Percentiles rank a stretch among this genome's conserved stretches.
phyloP scores from a whole-genome alignment of 257 asterid species.

The Petunia axillaris region DNA sequence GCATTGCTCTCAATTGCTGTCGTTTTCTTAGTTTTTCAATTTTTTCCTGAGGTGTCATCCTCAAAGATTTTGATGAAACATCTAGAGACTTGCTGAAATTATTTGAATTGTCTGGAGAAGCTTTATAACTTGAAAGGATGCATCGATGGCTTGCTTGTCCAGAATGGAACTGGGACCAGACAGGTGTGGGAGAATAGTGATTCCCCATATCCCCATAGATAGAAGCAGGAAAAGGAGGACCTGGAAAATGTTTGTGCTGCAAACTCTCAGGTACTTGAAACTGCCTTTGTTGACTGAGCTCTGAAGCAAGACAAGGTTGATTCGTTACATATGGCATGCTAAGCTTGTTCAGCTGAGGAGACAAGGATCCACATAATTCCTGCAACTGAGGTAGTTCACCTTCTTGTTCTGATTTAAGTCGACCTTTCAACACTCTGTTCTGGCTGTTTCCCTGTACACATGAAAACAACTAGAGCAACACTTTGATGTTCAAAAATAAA shows the following conservation, averaged over 20 bases:
- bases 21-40: constrained; percentile 82
- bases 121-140: constrained; percentile 44
- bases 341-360: constrained; percentile 47
- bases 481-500: constrained; percentile 45
- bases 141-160: constrained; percentile 36
- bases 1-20: constrained; percentile 90
- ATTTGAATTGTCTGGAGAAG: constrained; percentile 46
- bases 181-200: constrained; percentile 46
- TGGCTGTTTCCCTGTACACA: constrained; percentile 54
- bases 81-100: constrained; percentile 37
- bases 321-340: constrained; percentile 50
- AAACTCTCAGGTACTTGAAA: constrained; percentile 46
- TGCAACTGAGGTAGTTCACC: constrained; percentile 44
- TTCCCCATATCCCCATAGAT: constrained; percentile 50
- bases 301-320: constrained; percentile 49
- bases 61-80: constrained; percentile 44
- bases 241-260: constrained; percentile 46
- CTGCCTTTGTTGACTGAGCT: constrained; percentile 43
- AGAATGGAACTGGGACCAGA: constrained; percentile 35
- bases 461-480: constrained; percentile 58
- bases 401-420: constrained; percentile 46
- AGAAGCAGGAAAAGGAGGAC: constrained; percentile 54
- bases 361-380: constrained; percentile 49
- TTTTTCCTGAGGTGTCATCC: constrained; percentile 90
- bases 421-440: constrained; percentile 50